Base-by-base conservation (phyloP, 768 basidiomycete species). In the Suillus hirtellus region DNA sequence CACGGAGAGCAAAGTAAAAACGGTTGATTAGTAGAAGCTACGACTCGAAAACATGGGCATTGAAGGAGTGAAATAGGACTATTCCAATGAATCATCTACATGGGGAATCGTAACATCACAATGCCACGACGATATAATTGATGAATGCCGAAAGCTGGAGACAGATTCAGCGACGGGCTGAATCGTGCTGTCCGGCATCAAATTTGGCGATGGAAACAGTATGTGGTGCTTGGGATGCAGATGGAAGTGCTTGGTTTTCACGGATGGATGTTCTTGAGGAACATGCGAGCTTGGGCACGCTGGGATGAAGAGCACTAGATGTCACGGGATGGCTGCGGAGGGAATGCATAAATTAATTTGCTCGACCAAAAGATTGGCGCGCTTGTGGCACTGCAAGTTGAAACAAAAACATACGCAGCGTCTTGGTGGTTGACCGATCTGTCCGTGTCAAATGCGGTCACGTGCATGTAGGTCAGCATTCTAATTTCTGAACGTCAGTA, bases 241-340 rank as follows among this genome's bases (percentile, higher is more conserved):
- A 24, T 27, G 24, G 24, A 2, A 37, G 35, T 50, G 3, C 14
- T 50, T 27, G 15, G 14, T 3, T 50, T 27, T 27, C 84, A 79
- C 73, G 69, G 84, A 70, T 66, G n/a, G 78, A 72, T 75, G 77
- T 78, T 72, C 81, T 78, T 75, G 79, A 79, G 70, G 78, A 75
- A 70, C 61, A 64, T 34, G 66, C 40, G 43, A 66, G 66, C 71
- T 75, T 68, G 65, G 73, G 74, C 73, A 77, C 67, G 67, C 55
- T 70, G 73, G 74, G 68, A 67, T 69, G 64, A 71, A 71, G 76
- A 67, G 63, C 71, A 65, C 64, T 49, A 72, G 46, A 66, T 47
- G 62, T 6, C n/a, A 21, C n/a, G 4, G 8, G 24, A 31, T 10
- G 15, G 27, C 50, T 31, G 17, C 50, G 27, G 50, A 31, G 27